Evolutionary conservation across 1,284 basidiomycete genomes (phyloP), one percentile per base, ranked within the genome.

Genomic region (Sanghuangporus sanghuang): DNA sequence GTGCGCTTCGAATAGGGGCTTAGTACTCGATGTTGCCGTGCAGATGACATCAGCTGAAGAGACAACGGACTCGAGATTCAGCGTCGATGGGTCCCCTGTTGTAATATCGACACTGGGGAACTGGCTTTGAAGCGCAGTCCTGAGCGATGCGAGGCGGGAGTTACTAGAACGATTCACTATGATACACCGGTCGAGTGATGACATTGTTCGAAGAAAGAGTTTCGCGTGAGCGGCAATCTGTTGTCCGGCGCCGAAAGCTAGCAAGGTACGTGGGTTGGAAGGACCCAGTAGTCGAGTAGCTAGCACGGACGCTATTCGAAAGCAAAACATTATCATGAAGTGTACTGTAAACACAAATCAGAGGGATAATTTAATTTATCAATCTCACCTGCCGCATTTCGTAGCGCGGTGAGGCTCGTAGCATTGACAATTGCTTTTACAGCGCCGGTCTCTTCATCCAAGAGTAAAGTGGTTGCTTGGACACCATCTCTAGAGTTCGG

Each of bases 401-500:
- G 74, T 52, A 93, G 73, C 1, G 92, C 89, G 0, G 93, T 95
- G 65, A 96, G 74, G 44, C 78, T 79, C 48, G 86, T 77, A 1
- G 93, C 87, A 70, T 95, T 95, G 32, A 95, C 76, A 14, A 95
- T 74, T 0, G 89, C 92, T 67, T 81, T 85, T 9, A 87, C 81
- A 2, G 76, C 75, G 1, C 93, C 93, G 0, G 82, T 85, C 5
- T 70, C 69, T 66, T 92, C 88, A 69, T 95, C 86, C 36, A 96
- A 71, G 1, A 95, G 80, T 32, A 94, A 72, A 0, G 90, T 95
- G 1, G 86, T 87, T 0, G 81, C 92, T 1, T 92, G 90, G 6
- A 95, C 71, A 0, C 93, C 92, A 3, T 70, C 76, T 2, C 74
- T 64, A 6, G 67, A 68, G 0, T 66, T 66, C 0, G 60, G 57